phyloP scores from a whole-genome alignment of 768 basidiomycete species.

The Psilocybe cubensis region DNA sequence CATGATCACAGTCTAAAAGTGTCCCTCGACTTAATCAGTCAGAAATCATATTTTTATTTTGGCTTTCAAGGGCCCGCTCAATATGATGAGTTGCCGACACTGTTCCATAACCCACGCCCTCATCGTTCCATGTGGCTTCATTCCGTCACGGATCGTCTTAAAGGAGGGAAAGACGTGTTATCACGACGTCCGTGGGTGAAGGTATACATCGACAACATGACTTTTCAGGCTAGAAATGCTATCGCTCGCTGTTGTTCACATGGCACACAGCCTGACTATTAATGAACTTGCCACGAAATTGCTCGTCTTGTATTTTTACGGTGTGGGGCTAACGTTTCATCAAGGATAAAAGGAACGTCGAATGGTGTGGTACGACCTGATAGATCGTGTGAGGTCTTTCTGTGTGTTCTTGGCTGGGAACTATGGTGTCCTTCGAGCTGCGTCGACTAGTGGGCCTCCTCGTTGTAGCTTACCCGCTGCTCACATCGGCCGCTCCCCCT shows the following conservation, averaged over 20 bases:
- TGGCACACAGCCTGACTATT: constrained; percentile 6
- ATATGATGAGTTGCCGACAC: neutral
- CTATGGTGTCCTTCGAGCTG: neutral
- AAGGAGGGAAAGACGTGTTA: constrained; percentile 9
- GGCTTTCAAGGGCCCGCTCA: neutral
- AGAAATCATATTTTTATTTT: neutral
- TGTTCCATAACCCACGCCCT: neutral
- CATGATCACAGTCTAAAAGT: neutral
- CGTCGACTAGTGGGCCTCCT: neutral
- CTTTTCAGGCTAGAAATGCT: neutral
- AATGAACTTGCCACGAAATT: constrained; percentile 5
- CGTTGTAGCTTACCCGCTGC: neutral
- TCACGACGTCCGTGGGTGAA: constrained; percentile 10
- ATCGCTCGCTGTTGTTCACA: constrained; percentile 3
- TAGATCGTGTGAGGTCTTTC: neutral
- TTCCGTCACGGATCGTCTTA: neutral
- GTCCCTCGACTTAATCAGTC: neutral
- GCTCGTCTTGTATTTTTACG: neutral
- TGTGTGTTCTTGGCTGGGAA: neutral
- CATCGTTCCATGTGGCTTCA: constrained; percentile 6
- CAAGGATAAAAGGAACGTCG: constrained; percentile 1
- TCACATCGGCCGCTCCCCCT: constrained; percentile 14
- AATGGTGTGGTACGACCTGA: neutral
- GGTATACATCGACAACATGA: neutral
- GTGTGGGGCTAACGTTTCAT: neutral